Conservation (phyloP, 148 eudicot genomes). For the Persicaria maculosa region DNA sequence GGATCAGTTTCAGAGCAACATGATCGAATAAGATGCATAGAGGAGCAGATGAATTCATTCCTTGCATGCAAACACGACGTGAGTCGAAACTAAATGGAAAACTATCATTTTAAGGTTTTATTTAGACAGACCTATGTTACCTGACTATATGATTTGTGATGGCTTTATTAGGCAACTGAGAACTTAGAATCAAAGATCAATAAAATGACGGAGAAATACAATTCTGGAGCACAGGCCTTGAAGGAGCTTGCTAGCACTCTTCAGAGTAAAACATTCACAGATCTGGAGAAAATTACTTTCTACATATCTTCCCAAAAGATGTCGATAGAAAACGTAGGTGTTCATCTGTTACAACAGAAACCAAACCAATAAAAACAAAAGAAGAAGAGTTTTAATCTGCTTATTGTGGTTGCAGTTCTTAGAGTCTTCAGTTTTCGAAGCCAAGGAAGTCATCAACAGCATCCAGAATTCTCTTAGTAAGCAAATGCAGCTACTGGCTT, state of each 20-base stretch:
- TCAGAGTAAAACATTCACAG: conserved; percentile 43
- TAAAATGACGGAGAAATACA: conserved; percentile 41
- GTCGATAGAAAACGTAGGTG: conserved; percentile 52
- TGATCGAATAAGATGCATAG: conserved; percentile 58
- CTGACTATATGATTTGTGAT: not conserved
- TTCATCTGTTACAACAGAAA: not conserved
- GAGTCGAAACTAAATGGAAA: conserved; percentile 15
- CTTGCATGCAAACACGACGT: conserved; percentile 70
- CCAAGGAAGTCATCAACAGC: conserved; percentile 42
- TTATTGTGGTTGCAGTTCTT: conserved; percentile 38
- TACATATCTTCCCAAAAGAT: conserved; percentile 34
- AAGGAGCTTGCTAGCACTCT: conserved; percentile 38
- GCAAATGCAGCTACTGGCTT: conserved; percentile 45
- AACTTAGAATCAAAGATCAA: conserved; percentile 49
- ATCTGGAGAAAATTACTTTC: conserved; percentile 45
- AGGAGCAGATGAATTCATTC: conserved; percentile 51
- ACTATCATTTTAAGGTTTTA: not conserved
- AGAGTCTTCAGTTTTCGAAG: conserved; percentile 39
- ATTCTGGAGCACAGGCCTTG: conserved; percentile 38
- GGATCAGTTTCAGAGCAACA: conserved; percentile 72
- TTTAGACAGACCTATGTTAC: not conserved
- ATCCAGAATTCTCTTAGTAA: conserved; percentile 42
- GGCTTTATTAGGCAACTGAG: conserved; percentile 37
- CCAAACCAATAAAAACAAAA: not conserved
- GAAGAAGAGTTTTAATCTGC: not conserved